These are phyloP conservation scores for Ustilago trichophora DNA, from an alignment of 1,284 basidiomycete species.

Conservation along the genomic window DNA sequence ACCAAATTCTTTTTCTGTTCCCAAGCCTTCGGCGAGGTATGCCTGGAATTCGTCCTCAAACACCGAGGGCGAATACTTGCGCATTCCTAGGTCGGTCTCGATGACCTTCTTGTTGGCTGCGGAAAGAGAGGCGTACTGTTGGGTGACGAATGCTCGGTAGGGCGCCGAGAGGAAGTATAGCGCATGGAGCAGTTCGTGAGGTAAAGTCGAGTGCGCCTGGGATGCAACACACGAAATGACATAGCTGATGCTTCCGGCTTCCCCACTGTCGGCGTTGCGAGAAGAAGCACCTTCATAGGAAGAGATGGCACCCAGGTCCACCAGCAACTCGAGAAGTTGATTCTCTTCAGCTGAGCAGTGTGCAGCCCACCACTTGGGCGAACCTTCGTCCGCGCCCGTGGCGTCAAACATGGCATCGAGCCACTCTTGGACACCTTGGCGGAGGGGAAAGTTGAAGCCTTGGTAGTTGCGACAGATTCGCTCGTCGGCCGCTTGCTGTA, in stretches of 20 bases:
- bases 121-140: slow-evolving; percentile 37
- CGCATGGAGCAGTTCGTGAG: slow-evolving; percentile 60
- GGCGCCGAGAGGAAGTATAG: slow-evolving; percentile 55
- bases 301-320: slow-evolving; percentile 19
- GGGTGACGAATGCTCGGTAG: slow-evolving; percentile 42
- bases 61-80: slow-evolving; percentile 54
- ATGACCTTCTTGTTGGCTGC: slow-evolving; percentile 41
- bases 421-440: slow-evolving; percentile 48
- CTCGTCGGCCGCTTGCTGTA: slow-evolving; percentile 41
- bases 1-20: slow-evolving; percentile 50
- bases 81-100: slow-evolving; percentile 53
- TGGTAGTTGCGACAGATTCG: slow-evolving; percentile 59
- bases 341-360: slow-evolving; percentile 52
- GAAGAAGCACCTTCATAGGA: slow-evolving; percentile 19
- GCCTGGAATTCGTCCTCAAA: slow-evolving; percentile 62
- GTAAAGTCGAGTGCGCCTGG: slow-evolving; percentile 45
- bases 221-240: slow-evolving; percentile 55
- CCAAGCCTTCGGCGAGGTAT: slow-evolving; percentile 54
- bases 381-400: background rate
- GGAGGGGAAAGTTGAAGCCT: slow-evolving; percentile 60
- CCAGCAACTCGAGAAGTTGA: slow-evolving; percentile 42
- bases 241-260: slow-evolving; percentile 25
- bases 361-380: slow-evolving; percentile 40
- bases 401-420: slow-evolving; percentile 50
- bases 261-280: slow-evolving; percentile 4